Base-by-base conservation (phyloP, 2,329 filamentous ascomycete genomes). In the Orbilia javanica region DNA sequence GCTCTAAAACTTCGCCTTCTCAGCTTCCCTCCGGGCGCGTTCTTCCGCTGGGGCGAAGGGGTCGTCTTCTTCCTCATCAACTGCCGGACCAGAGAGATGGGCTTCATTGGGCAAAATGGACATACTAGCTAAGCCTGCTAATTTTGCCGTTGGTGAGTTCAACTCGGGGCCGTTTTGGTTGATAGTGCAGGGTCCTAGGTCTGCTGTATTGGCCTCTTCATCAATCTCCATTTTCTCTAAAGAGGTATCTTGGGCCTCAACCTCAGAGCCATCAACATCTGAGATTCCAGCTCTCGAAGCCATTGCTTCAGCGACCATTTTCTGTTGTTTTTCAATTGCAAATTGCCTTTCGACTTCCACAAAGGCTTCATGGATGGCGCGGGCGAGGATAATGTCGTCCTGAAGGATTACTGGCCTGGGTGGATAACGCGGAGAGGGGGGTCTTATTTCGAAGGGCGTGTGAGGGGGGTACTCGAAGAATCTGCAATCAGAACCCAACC, bases 1-100 rank as follows among this genome's bases (percentile, higher is more conserved):
- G 60, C 36, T 62, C 66, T 70, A 62, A 13, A 70, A 62, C 66
- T 50, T 52, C 18, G 66, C 39, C 55, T 57, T 46, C 25, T 42
- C 36, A 11, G 36, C 36, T 46, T 18, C 20, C 29, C 31, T 44
- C 25, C 18, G 36, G 57, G 29, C 36, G 29, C 25, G 36, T 22
- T 64, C 42, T 34, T 20, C 25, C 8, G 42, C 42, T 7, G 60
- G 29, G 15, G 6, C 4, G 22, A 60, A 42, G 2, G 55, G 34
- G n/a, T 60, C 55, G 0, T 27, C 20, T 1, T 42, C 31, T 20
- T 60, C 34, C 3, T 60, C 34, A 10, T 36, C 29, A 7, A 13
- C 3, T 57, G 1, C 8, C 13, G 3, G 3, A 8, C 8, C 8
- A 22, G 57, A 5, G 7, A 22, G 42, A n/a, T 18, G 4, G 2